These are phyloP conservation scores for Lipomyces sp. DNA, from an alignment of 805 yeast genomes.

Conservation along the genomic window DNA sequence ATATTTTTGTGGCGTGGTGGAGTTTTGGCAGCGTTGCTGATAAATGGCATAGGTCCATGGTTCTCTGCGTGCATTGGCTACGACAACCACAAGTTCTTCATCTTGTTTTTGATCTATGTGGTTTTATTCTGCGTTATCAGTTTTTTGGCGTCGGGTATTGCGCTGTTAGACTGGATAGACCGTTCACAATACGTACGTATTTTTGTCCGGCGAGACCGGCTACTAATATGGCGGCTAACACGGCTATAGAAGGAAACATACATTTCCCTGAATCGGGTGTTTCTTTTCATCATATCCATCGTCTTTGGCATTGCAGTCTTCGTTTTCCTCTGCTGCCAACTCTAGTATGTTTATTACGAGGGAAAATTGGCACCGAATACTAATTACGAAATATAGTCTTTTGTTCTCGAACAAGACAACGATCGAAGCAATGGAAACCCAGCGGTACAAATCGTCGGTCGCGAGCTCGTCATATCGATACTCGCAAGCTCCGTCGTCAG, in stretches of 20 bases:
- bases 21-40: slow-evolving; percentile 66
- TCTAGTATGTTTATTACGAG: slow-evolving; percentile 35
- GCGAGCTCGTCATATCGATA: slow-evolving; percentile 45
- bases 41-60: slow-evolving; percentile 91
- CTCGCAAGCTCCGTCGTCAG: slow-evolving; percentile 52
- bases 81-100: slow-evolving; percentile 74
- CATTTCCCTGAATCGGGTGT: slow-evolving; percentile 63
- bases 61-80: slow-evolving; percentile 88
- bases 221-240: background rate
- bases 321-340: slow-evolving; percentile 58
- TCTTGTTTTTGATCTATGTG: slow-evolving; percentile 76
- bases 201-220: background rate
- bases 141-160: slow-evolving; percentile 49
- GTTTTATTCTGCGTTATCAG: slow-evolving; percentile 55
- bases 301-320: slow-evolving; percentile 61
- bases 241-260: slow-evolving; percentile 43
- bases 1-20: background rate
- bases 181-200: slow-evolving; percentile 47
- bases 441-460: slow-evolving; percentile 47
- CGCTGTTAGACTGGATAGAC: slow-evolving; percentile 56
- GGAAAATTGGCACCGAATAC: background rate
- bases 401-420: slow-evolving; percentile 74
- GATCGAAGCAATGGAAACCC: slow-evolving; percentile 62
- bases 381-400: slow-evolving; percentile 49
- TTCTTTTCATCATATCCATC: slow-evolving; percentile 60